Base-by-base conservation (phyloP, 1,139 yeast species). In the Suhomyces kunorum region DNA sequence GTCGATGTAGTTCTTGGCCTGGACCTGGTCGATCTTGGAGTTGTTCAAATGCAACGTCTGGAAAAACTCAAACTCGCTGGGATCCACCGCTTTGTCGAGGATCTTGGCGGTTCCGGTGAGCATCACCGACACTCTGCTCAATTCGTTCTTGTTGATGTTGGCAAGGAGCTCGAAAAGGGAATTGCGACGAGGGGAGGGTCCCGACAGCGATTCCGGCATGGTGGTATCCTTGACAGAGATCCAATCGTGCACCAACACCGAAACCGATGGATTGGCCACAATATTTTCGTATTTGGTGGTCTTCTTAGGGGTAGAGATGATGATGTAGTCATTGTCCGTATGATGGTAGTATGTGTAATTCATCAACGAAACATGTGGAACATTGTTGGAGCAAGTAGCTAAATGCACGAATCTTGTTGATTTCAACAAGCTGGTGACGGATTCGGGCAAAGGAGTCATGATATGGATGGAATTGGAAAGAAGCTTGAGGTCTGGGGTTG, bases 321-420 rank as follows among this genome's bases (percentile, higher is more conserved):
- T 78, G 36, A 88, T 76, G 44, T 74, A 71, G 40, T 73, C 73
- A 5, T 59, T 55, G 31, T 66, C 73, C 42, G 60, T 57, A 19
- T 63, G 61, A 28, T 62, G 63, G 54, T 63, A 76, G 33, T 80
- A 87, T 4, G 92, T 81, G 59, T 86, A 89, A 62, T 87, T 89
- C 97, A 89, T 89, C 50, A 89, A 73, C 9, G 92, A 78, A 2
- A 88, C 95, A 51, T 89, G 94, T 6, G 97, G 97, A 24, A 76
- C 56, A 43, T 82, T 75, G 38, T 81, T 66, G 36, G 73, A 64
- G 43, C 86, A 78, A 2, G 97, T 89, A 7, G 90, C 96, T 38
- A 89, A 71, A 60, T 89, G 97, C 31, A 89, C 78, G 59, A 81
- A 83, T 46, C 83, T 73, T 13, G 86, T 81, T 8, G 77, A 70